phyloP scores from a whole-genome alignment of 805 yeast genomes.

The Saccharomyces paradoxus region DNA sequence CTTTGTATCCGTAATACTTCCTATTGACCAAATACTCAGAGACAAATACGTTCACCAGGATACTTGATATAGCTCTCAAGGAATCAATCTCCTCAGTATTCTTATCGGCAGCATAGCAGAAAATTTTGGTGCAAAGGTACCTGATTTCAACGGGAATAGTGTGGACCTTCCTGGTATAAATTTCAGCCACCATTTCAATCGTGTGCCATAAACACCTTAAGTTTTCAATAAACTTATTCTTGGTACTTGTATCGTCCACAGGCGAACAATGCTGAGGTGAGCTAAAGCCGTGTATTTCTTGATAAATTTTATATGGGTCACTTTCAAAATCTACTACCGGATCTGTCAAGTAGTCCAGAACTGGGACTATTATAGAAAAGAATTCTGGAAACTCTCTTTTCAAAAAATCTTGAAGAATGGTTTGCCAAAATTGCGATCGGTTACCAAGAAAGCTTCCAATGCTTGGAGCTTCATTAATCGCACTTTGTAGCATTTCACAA shows the following conservation, averaged over 20 bases:
- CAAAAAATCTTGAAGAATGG: conserved; percentile 34
- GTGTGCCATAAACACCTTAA: conserved; percentile 67
- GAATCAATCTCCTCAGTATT: conserved; percentile 64
- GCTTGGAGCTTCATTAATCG: conserved; percentile 26
- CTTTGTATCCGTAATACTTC: conserved; percentile 18
- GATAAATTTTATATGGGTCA: conserved; percentile 59
- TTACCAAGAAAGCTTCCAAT: conserved; percentile 22
- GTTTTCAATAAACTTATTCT: conserved; percentile 61
- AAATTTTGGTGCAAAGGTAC: conserved; percentile 44
- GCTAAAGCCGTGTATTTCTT: conserved; percentile 33
- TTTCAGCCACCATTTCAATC: conserved; percentile 50
- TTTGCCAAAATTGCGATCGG: conserved; percentile 36
- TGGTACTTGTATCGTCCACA: conserved; percentile 69
- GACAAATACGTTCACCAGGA: conserved; percentile 21
- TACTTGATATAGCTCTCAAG: conserved; percentile 43
- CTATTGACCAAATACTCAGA: conserved; percentile 18
- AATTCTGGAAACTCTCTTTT: conserved; percentile 32
- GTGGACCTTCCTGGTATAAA: conserved; percentile 34
- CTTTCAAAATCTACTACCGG: conserved; percentile 59
- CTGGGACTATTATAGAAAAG: conserved; percentile 30
- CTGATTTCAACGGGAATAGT: conserved; percentile 50
- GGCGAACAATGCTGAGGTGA: conserved; percentile 53
- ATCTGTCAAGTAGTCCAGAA: conserved; percentile 32
- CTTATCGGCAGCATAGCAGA: conserved; percentile 32
- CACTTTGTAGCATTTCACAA: conserved; percentile 37